phyloP scores from a whole-genome alignment of 2,329 filamentous ascomycete genomes.

The Hymenoscyphus infarciens region DNA sequence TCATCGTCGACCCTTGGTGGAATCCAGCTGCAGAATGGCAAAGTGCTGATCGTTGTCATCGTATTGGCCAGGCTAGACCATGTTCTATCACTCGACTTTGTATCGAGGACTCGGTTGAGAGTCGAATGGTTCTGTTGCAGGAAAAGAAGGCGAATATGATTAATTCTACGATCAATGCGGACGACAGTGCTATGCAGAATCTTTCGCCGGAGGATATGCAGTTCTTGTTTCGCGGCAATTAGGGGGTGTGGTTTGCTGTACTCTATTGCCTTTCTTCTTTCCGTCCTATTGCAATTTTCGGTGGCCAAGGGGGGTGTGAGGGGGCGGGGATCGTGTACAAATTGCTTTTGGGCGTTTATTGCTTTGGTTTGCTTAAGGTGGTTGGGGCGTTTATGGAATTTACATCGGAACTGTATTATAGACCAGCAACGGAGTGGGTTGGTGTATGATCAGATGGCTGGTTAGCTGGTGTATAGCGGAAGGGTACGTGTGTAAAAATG shows the following conservation, averaged over 20 bases:
- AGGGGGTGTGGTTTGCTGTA: background rate
- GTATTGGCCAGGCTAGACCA: slow-evolving; percentile 90
- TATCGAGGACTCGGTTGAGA: slow-evolving; percentile 96
- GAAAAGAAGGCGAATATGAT: slow-evolving; percentile 99
- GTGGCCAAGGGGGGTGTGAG: background rate
- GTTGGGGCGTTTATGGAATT: no score
- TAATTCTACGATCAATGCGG: slow-evolving; percentile 91
- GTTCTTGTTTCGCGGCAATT: slow-evolving; percentile 84
- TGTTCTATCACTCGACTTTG: slow-evolving; percentile 92
- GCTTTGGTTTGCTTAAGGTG: no score
- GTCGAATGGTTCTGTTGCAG: slow-evolving; percentile 89
- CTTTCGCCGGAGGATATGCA: slow-evolving; percentile 89
- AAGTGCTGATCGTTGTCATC: slow-evolving; percentile 87
- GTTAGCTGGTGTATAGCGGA: no score
- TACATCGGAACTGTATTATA: no score
- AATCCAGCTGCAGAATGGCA: slow-evolving; percentile 99
- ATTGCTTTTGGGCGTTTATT: background rate
- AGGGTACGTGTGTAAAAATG: no score
- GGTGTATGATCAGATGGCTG: no score
- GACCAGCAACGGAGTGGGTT: no score
- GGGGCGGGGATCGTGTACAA: background rate
- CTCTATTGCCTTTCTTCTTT: background rate
- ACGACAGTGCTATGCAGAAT: slow-evolving; percentile 87
- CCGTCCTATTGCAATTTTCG: background rate
- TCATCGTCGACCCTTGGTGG: slow-evolving; percentile 99